Base-by-base conservation (phyloP, 352 stramenopile species). In the Blastocystis sp. region DNA sequence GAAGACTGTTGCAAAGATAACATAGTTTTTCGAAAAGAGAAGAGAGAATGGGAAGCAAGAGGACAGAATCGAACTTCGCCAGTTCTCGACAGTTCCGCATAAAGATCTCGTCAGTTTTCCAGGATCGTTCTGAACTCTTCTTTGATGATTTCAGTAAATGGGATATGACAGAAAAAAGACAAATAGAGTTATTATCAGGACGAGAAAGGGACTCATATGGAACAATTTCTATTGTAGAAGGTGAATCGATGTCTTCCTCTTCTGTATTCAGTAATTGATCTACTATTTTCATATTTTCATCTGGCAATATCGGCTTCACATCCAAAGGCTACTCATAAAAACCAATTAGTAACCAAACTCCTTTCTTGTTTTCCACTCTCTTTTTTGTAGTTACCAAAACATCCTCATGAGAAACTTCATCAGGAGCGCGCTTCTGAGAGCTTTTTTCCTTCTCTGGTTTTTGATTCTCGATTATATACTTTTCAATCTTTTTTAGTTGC, bases 41-140 rank as follows among this genome's bases (percentile, higher is more conserved):
- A 8, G 70, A 20, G 13, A 80, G 70, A 61, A 62, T 23, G 3
- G 45, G 43, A 41, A 43, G 6, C 29, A 80, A n/a, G 6, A 80
- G 23, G 23, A 43, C 70, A 6, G 70, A 45, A 41, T 39, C 26
- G 45, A 47, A 63, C 13, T 29, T 23, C 13, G 55, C 39, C 1
- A 80, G 34, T 43, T 80, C 45, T 18, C 70, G 70, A 43, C 23
- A 34, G 2, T 66, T 23, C 9, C 18, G 29, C 5, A 45, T 63
- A 41, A 80, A 80, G 9, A 64, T 53, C 3, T 61, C 39, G 23
- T 80, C 70, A n/a, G 45, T 18, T 45, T 80, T 80, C 70, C 70
- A 80, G 0, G 70, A 34, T 23, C 41, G 11, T 20, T 62, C 20
- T 29, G 26, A 20, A 64, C 20, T 37, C 7, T 9, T n/a, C 45